Conservation (phyloP, 768 basidiomycete genomes). For the Chlorophyllum brunneum region DNA sequence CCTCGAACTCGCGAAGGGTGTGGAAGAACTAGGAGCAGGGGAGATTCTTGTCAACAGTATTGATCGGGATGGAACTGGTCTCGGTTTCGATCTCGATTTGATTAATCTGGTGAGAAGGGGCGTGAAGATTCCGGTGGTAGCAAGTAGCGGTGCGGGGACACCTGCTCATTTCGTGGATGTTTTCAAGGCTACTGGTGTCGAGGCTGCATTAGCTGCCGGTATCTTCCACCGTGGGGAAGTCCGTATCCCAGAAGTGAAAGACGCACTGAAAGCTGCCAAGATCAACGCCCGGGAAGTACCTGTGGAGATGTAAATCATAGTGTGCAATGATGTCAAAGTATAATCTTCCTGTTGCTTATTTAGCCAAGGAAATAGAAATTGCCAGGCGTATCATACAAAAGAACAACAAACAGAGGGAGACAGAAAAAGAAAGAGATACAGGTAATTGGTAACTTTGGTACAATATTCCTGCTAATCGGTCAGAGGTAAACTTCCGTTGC, state of each 20-base stretch:
- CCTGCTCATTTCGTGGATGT: constrained; percentile 84
- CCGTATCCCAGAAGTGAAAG: constrained; percentile 77
- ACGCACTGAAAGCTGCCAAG: constrained; percentile 37
- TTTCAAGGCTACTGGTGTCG: constrained; percentile 74
- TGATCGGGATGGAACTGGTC: constrained; percentile 90
- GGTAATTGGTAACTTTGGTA: constrained; percentile 12
- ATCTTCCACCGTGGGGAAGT: constrained; percentile 96
- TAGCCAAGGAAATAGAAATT: constrained; percentile 9
- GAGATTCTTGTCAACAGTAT: constrained; percentile 96
- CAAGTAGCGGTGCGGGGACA: constrained; percentile 89
- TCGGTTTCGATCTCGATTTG: constrained; percentile 87
- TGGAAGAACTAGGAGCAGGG: constrained; percentile 88
- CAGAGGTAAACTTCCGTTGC: background rate
- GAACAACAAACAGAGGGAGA: background rate
- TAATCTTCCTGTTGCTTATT: too few species aligned
- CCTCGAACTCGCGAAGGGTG: constrained; percentile 86
- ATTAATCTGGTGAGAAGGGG: constrained; percentile 67
- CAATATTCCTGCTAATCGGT: constrained; percentile 12
- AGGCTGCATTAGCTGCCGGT: constrained; percentile 93
- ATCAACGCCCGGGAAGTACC: constrained; percentile 42
- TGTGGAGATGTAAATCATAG: background rate
- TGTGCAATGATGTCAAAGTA: too few species aligned
- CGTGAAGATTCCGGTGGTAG: constrained; percentile 90
- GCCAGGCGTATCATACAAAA: constrained; percentile 7
- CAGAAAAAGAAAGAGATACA: constrained; percentile 7